Conservation (phyloP, 2,329 filamentous ascomycete genomes). For the Basipetospora chlamydospora region DNA sequence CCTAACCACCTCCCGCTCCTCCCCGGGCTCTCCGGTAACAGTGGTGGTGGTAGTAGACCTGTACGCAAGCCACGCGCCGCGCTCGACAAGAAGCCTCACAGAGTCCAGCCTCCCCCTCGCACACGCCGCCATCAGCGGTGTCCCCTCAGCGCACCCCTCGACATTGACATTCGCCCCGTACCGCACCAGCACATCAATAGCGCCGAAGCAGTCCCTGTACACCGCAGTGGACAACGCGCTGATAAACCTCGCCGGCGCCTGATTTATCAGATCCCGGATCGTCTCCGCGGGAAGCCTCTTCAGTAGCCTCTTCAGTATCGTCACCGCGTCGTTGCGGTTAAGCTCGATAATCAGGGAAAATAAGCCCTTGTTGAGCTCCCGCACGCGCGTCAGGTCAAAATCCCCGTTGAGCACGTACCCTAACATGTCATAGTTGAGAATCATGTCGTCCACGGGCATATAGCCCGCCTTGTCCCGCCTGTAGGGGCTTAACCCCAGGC, state of each 20-base stretch:
- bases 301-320: constrained; percentile 2
- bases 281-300: constrained; percentile 4
- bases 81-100: constrained; percentile 6
- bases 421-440: constrained; percentile 70
- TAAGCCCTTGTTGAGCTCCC: constrained; percentile 3
- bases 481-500: constrained; percentile 8
- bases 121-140: constrained; percentile 10
- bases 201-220: constrained; percentile 1
- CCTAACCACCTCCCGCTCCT: neutral
- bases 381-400: constrained; percentile 7
- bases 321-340: neutral
- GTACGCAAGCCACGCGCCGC: constrained; percentile 8
- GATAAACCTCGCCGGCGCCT: neutral
- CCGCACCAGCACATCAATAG: constrained; percentile 7
- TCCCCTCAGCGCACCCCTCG: constrained; percentile 8
- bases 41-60: no score
- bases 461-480: constrained; percentile 5
- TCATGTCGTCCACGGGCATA: constrained; percentile 6
- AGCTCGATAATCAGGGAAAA: constrained; percentile 5
- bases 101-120: constrained; percentile 1
- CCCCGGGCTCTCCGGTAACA: neutral
- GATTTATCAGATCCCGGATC: constrained; percentile 2
- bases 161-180: constrained; percentile 6
- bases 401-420: constrained; percentile 81
- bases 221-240: constrained; percentile 4